These are phyloP conservation scores for Chaetothyriales sp. DNA, from an alignment of 2,329 filamentous ascomycete genomes.

Conservation along the genomic window DNA sequence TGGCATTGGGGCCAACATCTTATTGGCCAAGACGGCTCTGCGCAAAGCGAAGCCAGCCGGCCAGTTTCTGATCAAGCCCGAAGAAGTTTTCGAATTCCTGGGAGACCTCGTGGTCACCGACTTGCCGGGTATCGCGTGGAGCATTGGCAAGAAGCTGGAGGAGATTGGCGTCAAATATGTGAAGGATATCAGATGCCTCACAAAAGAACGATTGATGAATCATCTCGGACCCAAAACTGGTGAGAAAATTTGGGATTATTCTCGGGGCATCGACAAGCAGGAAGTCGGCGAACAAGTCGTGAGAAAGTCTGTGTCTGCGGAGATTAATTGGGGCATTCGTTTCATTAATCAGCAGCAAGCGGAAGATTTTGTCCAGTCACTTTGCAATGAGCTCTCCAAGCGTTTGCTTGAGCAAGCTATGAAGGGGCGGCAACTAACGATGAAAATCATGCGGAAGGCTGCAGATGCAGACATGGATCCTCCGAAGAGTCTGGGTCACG, in stretches of 20 bases:
- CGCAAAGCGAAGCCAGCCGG: slow-evolving; percentile 89
- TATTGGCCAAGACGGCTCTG: slow-evolving; percentile 81
- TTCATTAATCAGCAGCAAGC: slow-evolving; percentile 88
- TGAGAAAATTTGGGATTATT: slow-evolving; percentile 78
- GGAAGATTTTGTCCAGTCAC: slow-evolving; percentile 74
- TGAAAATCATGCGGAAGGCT: slow-evolving; percentile 88
- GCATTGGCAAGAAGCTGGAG: slow-evolving; percentile 74
- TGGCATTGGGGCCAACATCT: slow-evolving; percentile 79
- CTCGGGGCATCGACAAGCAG: slow-evolving; percentile 69
- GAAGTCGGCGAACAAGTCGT: slow-evolving; percentile 77
- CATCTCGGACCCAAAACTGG: slow-evolving; percentile 83
- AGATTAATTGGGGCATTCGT: slow-evolving; percentile 96
- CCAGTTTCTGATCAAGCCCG: slow-evolving; percentile 74
- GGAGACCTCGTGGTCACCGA: slow-evolving; percentile 64
- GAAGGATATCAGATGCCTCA: slow-evolving; percentile 63
- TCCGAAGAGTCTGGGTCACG: slow-evolving; percentile 84
- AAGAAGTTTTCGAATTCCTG: slow-evolving; percentile 63
- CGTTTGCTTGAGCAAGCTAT: slow-evolving; percentile 71
- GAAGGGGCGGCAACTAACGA: slow-evolving; percentile 73
- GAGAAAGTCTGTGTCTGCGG: slow-evolving; percentile 88
- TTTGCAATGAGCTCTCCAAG: slow-evolving; percentile 73
- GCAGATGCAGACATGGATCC: slow-evolving; percentile 80
- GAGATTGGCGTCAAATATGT: slow-evolving; percentile 72
- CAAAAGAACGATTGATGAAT: slow-evolving; percentile 60
- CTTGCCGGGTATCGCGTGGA: slow-evolving; percentile 84